Evolutionary conservation across 1,284 basidiomycete species (phyloP).

Genomic region (Cryptococcus floricola): DNA sequence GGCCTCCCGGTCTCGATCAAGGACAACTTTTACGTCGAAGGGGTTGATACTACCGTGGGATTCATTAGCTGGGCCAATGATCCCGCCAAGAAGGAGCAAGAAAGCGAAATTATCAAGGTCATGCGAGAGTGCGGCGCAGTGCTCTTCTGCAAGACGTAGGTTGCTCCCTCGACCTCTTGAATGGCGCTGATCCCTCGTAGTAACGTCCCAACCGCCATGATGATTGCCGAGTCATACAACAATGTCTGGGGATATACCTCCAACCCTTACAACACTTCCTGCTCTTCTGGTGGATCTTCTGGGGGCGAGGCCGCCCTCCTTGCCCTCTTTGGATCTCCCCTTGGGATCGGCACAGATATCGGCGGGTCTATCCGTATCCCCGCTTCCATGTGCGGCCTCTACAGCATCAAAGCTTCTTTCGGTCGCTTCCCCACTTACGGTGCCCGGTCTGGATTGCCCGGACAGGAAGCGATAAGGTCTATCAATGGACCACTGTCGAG

Average conservation of each 20-base stretch:
- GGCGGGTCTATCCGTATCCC: conserved; percentile 71
- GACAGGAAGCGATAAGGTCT: conserved; percentile 66
- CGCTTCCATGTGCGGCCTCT: conserved; percentile 61
- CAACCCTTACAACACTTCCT: conserved; percentile 59
- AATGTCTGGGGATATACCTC: conserved; percentile 62
- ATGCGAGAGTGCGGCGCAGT: conserved; percentile 35
- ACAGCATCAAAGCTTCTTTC: conserved; percentile 66
- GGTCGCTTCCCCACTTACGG: conserved; percentile 68
- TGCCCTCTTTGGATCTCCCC: conserved; percentile 56
- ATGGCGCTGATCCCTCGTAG: not conserved
- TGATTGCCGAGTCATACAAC: conserved; percentile 42
- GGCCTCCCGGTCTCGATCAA: conserved; percentile 54
- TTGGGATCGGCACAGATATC: conserved; percentile 68
- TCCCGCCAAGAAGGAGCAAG: conserved; percentile 22
- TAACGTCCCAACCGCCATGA: conserved; percentile 40
- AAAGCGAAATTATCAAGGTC: conserved; percentile 32
- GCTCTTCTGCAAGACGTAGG: conserved; percentile 40
- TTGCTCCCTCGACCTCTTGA: not conserved
- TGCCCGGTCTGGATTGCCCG: conserved; percentile 60
- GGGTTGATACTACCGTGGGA: conserved; percentile 46
- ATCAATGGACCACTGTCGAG: conserved; percentile 68
- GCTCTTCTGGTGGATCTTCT: conserved; percentile 60
- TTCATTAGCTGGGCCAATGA: conserved; percentile 36
- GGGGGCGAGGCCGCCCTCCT: conserved; percentile 61
- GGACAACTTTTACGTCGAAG: conserved; percentile 43